phyloP scores from a whole-genome alignment of 257 asterid genomes.

The Fraxinus excelsior region DNA sequence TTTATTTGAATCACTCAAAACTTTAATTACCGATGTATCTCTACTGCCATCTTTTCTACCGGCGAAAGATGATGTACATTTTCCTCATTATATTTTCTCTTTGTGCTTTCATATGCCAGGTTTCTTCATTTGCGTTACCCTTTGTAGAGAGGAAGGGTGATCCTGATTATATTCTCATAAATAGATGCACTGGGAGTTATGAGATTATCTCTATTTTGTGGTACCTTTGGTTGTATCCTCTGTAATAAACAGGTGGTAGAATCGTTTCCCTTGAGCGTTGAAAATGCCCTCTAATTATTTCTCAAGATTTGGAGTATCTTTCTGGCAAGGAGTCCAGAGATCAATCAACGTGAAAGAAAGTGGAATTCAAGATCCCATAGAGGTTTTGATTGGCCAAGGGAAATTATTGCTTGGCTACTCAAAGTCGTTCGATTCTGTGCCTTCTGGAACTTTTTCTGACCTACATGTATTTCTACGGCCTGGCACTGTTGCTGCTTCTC shows the following conservation, averaged over 20 bases:
- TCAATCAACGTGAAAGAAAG: conserved; percentile 46
- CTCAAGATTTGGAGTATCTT: conserved; percentile 49
- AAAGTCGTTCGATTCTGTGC: conserved; percentile 40
- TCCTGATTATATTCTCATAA: conserved; percentile 25
- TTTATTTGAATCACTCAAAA: neutral
- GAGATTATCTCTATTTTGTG: conserved; percentile 50
- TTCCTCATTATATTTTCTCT: conserved; percentile 13
- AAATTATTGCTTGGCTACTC: conserved; percentile 47
- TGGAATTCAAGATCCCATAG: conserved; percentile 45
- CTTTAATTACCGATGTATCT: neutral
- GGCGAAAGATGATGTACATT: neutral
- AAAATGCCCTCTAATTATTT: conserved; percentile 78
- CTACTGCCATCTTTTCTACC: neutral
- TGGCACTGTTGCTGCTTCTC: conserved; percentile 70
- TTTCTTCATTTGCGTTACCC: conserved; percentile 25
- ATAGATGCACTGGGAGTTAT: conserved; percentile 56
- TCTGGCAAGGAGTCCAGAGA: conserved; percentile 53
- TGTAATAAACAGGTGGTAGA: conserved; percentile 27
- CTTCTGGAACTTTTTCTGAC: conserved; percentile 42
- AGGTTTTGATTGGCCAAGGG: conserved; percentile 52
- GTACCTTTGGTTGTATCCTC: conserved; percentile 39
- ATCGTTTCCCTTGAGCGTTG: conserved; percentile 29
- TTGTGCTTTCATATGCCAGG: conserved; percentile 22
- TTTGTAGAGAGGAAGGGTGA: conserved; percentile 23
- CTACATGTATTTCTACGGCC: conserved; percentile 54